A percentile compares a stretch with the other conserved stretches of the same genome.
Conservation (phyloP, 108 stramenopile genomes). For the Cyclotella sp. region DNA sequence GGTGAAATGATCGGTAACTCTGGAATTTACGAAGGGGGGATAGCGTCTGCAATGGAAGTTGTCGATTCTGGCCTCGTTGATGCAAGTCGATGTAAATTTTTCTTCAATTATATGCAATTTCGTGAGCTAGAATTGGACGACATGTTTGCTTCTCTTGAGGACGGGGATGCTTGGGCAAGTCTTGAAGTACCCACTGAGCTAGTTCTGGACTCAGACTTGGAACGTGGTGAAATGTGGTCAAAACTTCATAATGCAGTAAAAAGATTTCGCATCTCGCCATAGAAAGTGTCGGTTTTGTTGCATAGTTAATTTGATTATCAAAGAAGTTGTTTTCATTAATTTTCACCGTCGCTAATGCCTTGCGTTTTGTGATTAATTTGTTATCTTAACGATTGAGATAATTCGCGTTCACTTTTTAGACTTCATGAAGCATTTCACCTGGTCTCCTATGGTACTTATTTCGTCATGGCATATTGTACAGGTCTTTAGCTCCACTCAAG, state of each 20-base stretch:
- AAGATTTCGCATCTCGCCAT: slow-evolving; percentile 18
- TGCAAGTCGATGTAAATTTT: slow-evolving; percentile 73
- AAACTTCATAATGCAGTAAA: slow-evolving; percentile 62
- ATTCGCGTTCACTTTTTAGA: too few relatives aligned
- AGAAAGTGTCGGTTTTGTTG: background rate
- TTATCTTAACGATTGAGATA: too few relatives aligned
- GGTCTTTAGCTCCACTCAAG: too few relatives aligned
- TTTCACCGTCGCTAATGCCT: background rate
- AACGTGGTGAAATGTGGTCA: slow-evolving; percentile 76
- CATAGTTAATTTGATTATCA: background rate
- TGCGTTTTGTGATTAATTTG: too few relatives aligned
- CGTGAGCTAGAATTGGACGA: slow-evolving; percentile 75
- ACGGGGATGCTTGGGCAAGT: slow-evolving; percentile 77
- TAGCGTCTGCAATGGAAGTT: slow-evolving; percentile 55
- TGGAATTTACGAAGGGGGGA: slow-evolving; percentile 80
- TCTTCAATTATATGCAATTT: slow-evolving; percentile 84
- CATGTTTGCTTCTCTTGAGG: slow-evolving; percentile 61
- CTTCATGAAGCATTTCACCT: too few relatives aligned
- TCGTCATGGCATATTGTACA: too few relatives aligned
- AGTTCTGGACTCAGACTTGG: slow-evolving; percentile 65
- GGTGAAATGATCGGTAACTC: slow-evolving; percentile 70
- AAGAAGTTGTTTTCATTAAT: background rate
- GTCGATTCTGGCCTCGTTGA: slow-evolving; percentile 50
- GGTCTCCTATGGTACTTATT: too few relatives aligned
- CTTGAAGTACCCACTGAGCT: slow-evolving; percentile 78